Conservation (phyloP, 2,329 filamentous ascomycete species). For the Fusarium pseudograminearum region DNA sequence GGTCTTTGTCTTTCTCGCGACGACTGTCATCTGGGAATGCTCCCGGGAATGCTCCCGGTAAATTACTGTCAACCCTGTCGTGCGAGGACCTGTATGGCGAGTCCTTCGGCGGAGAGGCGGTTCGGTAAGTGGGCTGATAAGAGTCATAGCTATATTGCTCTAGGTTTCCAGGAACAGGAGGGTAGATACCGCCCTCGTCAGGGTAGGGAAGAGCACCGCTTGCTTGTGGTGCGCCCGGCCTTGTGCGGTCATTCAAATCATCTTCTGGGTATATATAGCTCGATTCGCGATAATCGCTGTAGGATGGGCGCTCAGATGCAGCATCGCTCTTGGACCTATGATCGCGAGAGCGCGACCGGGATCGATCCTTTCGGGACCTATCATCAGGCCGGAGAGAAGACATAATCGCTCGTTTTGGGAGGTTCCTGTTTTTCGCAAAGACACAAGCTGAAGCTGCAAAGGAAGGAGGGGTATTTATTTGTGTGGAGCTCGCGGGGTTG, state of each 20-base stretch:
- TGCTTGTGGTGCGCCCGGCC: conserved; percentile 51
- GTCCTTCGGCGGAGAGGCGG: conserved; percentile 52
- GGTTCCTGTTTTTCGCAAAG: conserved; percentile 7
- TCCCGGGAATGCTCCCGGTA: conserved; percentile 53
- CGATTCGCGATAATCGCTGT: conserved; percentile 59
- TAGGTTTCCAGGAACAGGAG: conserved; percentile 55
- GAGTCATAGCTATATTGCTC: conserved; percentile 57
- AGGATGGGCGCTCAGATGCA: conserved; percentile 48
- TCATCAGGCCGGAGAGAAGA: conserved; percentile 66
- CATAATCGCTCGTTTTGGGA: conserved; percentile 54
- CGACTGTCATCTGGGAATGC: conserved; percentile 53
- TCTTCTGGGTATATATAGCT: conserved; percentile 58
- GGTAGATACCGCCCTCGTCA: conserved; percentile 53
- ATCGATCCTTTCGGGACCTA: conserved; percentile 59
- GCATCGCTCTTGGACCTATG: conserved; percentile 50
- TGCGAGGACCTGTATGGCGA: conserved; percentile 55
- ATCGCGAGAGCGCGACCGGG: conserved; percentile 60
- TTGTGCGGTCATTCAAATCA: conserved; percentile 54
- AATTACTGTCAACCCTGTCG: conserved; percentile 48
- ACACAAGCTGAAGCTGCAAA: conserved; percentile 19
- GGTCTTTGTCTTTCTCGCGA: conserved; percentile 45
- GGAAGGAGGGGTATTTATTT: conserved; percentile 34
- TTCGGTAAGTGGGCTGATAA: conserved; percentile 50
- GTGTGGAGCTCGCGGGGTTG: conserved; percentile 22
- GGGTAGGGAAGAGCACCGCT: conserved; percentile 55